These are phyloP conservation scores for Salvia rosmarinus DNA, from an alignment of 257 asterid genomes.

Conservation along the genomic window DNA sequence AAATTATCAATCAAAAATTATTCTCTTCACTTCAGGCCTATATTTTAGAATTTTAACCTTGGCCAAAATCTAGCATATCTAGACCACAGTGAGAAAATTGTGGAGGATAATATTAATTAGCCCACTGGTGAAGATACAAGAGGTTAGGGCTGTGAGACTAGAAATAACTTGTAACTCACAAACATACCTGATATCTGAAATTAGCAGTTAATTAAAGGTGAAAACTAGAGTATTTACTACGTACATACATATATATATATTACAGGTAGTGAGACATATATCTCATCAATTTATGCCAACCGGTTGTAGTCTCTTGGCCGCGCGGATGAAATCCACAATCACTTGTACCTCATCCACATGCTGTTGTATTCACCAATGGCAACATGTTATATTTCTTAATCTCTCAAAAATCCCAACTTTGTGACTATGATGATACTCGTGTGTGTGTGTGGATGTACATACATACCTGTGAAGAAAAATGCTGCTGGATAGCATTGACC, in stretches of 20 bases:
- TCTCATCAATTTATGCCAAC: conserved; percentile 45
- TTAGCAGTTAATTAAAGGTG: conserved; percentile 54
- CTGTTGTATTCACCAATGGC: conserved; percentile 44
- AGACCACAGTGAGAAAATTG: background rate
- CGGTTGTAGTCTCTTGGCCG: conserved; percentile 72
- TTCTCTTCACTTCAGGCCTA: too few relatives aligned
- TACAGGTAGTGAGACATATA: conserved; percentile 42
- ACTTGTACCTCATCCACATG: conserved; percentile 82
- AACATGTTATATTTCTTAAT: conserved; percentile 2
- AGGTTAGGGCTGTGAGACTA: conserved; percentile 48
- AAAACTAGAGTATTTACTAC: conserved; percentile 40
- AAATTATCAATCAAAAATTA: background rate
- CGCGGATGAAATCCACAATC: conserved; percentile 74
- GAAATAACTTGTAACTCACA: conserved; percentile 25
- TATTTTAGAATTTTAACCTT: background rate
- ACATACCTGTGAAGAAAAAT: conserved; percentile 77
- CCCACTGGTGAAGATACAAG: conserved; percentile 34
- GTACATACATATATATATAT: conserved; percentile 38
- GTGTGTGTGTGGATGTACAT: background rate
- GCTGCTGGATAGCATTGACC: conserved; percentile 68
- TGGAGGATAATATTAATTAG: conserved; percentile 31
- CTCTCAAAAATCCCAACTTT: background rate
- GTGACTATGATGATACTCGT: background rate
- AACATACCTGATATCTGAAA: conserved; percentile 50
- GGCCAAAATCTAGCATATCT: background rate